Percentiles rank a stretch among this genome's conserved stretches.
phyloP scores from a whole-genome alignment of 768 basidiomycete species.

The Mycena vulgaris region DNA sequence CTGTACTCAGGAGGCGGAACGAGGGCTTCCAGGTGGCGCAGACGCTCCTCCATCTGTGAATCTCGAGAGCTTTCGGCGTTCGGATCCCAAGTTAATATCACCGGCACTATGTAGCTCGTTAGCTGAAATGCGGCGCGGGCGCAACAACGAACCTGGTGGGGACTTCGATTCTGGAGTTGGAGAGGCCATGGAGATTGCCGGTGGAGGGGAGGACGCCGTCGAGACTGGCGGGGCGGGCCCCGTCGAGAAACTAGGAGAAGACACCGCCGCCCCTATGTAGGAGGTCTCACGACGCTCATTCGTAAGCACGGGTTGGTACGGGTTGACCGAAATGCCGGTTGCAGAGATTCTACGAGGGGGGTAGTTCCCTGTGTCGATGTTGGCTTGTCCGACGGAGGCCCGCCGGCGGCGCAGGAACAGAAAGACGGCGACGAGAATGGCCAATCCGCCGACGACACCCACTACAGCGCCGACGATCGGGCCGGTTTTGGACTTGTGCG shows the following conservation, averaged over 20 bases:
- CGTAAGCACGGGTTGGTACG: background rate
- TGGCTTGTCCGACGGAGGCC: background rate
- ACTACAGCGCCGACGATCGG: constrained; percentile 16
- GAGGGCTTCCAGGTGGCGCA: constrained; percentile 23
- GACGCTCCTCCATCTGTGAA: constrained; percentile 19
- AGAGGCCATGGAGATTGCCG: background rate
- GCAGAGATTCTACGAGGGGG: too few species aligned
- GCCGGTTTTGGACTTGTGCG: constrained; percentile 17
- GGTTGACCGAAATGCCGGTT: background rate
- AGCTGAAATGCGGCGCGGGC: background rate
- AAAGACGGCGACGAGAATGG: background rate
- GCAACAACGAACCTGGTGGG: constrained; percentile 1
- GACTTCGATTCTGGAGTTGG: background rate
- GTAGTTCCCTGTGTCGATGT: background rate
- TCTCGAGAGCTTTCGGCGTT: constrained; percentile 9
- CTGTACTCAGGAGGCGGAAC: constrained; percentile 19
- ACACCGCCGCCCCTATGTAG: constrained; percentile 6
- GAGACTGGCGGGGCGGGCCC: background rate
- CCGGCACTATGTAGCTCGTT: background rate
- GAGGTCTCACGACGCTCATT: constrained; percentile 7
- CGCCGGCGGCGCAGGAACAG: constrained; percentile 19
- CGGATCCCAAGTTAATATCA: constrained; percentile 19
- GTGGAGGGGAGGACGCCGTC: constrained; percentile 1
- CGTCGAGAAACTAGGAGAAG: background rate
- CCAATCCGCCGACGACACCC: constrained; percentile 5